Conservation (phyloP, 176 grass and related monocot genomes). For the Triticum timopheevii region DNA sequence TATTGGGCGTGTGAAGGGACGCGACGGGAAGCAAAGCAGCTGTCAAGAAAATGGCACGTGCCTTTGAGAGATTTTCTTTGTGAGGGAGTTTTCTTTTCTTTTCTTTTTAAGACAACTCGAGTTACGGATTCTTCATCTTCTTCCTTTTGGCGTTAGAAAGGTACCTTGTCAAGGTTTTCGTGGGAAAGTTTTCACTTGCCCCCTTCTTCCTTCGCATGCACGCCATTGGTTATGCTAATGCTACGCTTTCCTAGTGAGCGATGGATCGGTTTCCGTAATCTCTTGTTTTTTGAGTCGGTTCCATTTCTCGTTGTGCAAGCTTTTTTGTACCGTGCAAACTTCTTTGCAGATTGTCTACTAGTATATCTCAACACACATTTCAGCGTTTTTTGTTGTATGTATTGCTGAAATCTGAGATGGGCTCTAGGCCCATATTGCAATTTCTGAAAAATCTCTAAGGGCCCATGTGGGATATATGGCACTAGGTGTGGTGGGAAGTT, state of each 20-base stretch:
- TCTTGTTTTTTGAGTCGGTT: neutral
- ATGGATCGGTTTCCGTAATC: neutral
- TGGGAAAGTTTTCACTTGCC: neutral
- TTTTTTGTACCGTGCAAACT: neutral
- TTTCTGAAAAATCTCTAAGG: too few relatives aligned
- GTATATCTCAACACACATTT: too few relatives aligned
- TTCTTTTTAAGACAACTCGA: too few relatives aligned
- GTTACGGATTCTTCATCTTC: too few relatives aligned
- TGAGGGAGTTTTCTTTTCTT: too few relatives aligned
- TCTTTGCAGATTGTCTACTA: neutral
- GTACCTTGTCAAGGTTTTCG: neutral
- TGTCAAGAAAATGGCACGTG: neutral
- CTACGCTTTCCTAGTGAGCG: neutral
- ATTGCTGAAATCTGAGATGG: too few relatives aligned
- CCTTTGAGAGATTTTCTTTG: too few relatives aligned
- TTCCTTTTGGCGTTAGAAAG: too few relatives aligned
- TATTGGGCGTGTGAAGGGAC: neutral
- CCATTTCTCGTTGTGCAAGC: neutral
- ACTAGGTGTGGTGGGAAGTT: too few relatives aligned
- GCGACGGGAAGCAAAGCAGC: neutral
- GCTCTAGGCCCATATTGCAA: too few relatives aligned
- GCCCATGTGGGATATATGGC: too few relatives aligned
- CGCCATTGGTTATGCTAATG: neutral
- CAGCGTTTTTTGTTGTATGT: too few relatives aligned
- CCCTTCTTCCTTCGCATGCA: neutral